Base-by-base conservation (phyloP, 306 rosid species). In the Cicer pinnatifidum region DNA sequence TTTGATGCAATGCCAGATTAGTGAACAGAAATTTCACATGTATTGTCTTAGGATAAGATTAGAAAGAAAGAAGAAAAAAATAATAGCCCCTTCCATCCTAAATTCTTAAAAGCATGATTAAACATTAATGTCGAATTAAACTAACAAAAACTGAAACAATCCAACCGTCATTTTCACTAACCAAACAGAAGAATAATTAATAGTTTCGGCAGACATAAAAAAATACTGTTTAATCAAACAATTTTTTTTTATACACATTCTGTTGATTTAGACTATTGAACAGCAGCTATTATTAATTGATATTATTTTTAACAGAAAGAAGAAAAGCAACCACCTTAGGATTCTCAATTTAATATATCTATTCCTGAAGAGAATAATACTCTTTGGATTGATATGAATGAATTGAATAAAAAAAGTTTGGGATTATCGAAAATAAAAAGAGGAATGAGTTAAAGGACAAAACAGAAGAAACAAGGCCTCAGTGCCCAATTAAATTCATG, bases 201-300 rank as follows among this genome's bases (percentile, higher is more conserved):
- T 2, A 23, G 33, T 4, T 23, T 23, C 33, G 2, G 33, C 33
- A 23, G 3, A 23, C 33, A 23, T 23, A 50, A 86, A 83, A 64
- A 75, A 44, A 44, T 67, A 6, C 9, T 1, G 11, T 16, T 16
- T 53, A 28, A 20, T 1, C 1, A 2, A 35, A 68, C 71, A 41
- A 12, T 35, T 17, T 20, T 33, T 71, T 45, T 6, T 51, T 68
- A 59, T 11, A 8, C 9, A 20, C 46, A 56, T 68, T 33, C 48
- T 7, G 23, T 73, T 69, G 84, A 76, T 76, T 66, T 28, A 66
- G 80, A 71, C 88, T 75, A 72, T 51, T 39, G 83, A 77, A 80
- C 82, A 72, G 39, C 51, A 59, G 12, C 68, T 33, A 35, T 33
- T 40, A 53, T 41, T 56, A 67, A 38, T 61, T 41, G 46, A 68